These are phyloP conservation scores for Aspergillus sojae DNA, from an alignment of 2,329 filamentous ascomycete genomes.

Conservation along the genomic window DNA sequence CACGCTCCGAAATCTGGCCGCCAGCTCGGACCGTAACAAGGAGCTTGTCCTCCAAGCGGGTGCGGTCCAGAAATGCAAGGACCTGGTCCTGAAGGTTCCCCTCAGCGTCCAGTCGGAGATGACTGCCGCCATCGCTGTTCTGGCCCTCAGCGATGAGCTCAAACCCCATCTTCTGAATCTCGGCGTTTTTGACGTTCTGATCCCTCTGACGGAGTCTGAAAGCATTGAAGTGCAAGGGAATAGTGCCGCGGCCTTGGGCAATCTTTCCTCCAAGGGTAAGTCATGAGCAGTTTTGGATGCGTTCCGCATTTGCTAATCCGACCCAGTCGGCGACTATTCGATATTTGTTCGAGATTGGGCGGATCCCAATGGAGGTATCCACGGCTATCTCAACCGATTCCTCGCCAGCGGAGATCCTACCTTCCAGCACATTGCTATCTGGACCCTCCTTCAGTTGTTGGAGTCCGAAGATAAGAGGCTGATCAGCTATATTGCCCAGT, in stretches of 20 bases:
- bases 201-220: slow-evolving; percentile 89
- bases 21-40: slow-evolving; percentile 97
- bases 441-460: slow-evolving; percentile 92
- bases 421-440: slow-evolving; percentile 98
- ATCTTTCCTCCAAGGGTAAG: slow-evolving; percentile 93
- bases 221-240: slow-evolving; percentile 99
- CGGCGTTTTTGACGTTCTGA: slow-evolving; percentile 94
- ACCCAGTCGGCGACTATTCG: slow-evolving; percentile 86
- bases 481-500: slow-evolving; percentile 85
- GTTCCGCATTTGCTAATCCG: slow-evolving; percentile 25
- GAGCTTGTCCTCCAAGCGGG: slow-evolving; percentile 95
- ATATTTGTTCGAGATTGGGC: slow-evolving; percentile 95
- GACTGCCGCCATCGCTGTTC: slow-evolving; percentile 97
- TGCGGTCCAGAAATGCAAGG: slow-evolving; percentile 97
- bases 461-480: slow-evolving; percentile 91
- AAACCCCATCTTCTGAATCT: slow-evolving; percentile 88
- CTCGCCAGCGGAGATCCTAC: slow-evolving; percentile 92
- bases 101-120: slow-evolving; percentile 97
- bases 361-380: slow-evolving; percentile 89
- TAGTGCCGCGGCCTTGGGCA: slow-evolving; percentile 92
- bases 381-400: slow-evolving; percentile 92
- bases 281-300: slow-evolving; percentile 1
- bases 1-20: slow-evolving; percentile 90
- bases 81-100: slow-evolving; percentile 89
- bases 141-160: slow-evolving; percentile 92